These are phyloP conservation scores for Colletotrichum sp. DNA, from an alignment of 2,329 filamentous ascomycete species.

Conservation along the genomic window DNA sequence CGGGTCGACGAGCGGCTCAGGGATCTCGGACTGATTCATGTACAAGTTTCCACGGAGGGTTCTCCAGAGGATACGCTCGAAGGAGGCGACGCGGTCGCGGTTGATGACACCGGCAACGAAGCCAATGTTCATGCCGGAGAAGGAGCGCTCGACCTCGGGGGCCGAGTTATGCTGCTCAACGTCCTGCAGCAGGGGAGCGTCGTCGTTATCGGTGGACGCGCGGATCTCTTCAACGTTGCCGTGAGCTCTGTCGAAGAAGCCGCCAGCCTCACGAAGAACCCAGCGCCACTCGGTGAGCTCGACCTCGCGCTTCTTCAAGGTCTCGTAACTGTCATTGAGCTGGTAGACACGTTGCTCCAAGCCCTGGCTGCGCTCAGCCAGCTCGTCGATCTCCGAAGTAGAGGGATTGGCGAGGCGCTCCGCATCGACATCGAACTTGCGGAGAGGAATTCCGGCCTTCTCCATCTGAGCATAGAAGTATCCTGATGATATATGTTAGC, in stretches of 20 bases:
- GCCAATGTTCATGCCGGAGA: conserved; percentile 98
- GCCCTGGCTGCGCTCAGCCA: conserved; percentile 89
- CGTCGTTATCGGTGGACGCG: conserved; percentile 86
- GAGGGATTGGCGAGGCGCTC: conserved; percentile 87
- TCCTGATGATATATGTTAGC: conserved; percentile 57
- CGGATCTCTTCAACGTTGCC: conserved; percentile 97
- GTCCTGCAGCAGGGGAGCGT: conserved; percentile 91
- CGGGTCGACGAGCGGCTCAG: conserved; percentile 90
- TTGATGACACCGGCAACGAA: conserved; percentile 97
- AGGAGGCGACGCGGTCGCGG: conserved; percentile 89
- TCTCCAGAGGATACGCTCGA: conserved; percentile 97
- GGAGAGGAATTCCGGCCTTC: conserved; percentile 83
- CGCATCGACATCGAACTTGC: conserved; percentile 89
- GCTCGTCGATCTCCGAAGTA: conserved; percentile 94
- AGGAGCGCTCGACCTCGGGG: conserved; percentile 79
- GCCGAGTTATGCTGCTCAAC: conserved; percentile 80
- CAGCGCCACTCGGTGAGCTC: conserved; percentile 98
- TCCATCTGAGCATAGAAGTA: conserved; percentile 98
- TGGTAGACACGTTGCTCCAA: conserved; percentile 91
- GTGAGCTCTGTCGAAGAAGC: conserved; percentile 96
- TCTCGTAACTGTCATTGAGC: conserved; percentile 98
- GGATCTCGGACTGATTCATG: conserved; percentile 99
- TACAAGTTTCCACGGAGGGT: conserved; percentile 97
- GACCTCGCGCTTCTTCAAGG: conserved; percentile 94
- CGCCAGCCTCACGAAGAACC: conserved; percentile 94